These are phyloP conservation scores for Pleodorina starrii DNA, from an alignment of 139 green algal species.

Conservation along the genomic window DNA sequence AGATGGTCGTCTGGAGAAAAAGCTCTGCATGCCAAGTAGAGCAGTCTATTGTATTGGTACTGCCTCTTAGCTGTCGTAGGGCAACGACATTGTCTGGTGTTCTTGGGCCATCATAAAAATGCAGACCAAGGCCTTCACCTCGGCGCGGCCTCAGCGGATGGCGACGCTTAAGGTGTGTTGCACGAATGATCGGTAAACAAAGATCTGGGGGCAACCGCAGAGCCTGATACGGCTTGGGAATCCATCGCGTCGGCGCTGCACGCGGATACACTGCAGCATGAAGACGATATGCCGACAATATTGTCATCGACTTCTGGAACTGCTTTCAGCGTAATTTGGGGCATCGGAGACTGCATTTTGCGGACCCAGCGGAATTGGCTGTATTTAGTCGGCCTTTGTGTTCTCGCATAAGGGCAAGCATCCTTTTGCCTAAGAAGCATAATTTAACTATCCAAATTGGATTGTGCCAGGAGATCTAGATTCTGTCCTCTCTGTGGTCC, in stretches of 20 bases:
- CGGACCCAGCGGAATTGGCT: too few relatives aligned
- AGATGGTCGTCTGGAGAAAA: too few relatives aligned
- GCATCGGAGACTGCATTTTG: too few relatives aligned
- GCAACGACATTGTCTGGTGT: not conserved
- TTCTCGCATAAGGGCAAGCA: too few relatives aligned
- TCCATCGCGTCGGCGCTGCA: not conserved
- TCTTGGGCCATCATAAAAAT: not conserved
- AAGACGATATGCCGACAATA: not conserved
- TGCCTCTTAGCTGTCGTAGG: not conserved
- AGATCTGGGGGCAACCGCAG: too few relatives aligned
- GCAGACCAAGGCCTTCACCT: slow-evolving; percentile 50
- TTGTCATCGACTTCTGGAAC: not conserved
- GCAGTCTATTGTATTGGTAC: not conserved
- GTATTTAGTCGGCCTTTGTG: too few relatives aligned
- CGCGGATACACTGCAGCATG: not conserved
- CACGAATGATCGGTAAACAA: too few relatives aligned
- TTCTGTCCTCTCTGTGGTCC: too few relatives aligned
- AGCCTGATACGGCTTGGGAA: too few relatives aligned
- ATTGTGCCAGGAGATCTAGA: slow-evolving; percentile 7
- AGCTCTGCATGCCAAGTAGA: too few relatives aligned
- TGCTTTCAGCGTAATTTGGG: too few relatives aligned
- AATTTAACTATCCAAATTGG: not conserved
- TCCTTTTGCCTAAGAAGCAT: not conserved
- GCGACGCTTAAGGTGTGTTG: slow-evolving; percentile 32
- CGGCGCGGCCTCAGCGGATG: slow-evolving; percentile 21